These are phyloP conservation scores for Apiotrichum montevideense DNA, from an alignment of 1,284 basidiomycete genomes.

Conservation along the genomic window DNA sequence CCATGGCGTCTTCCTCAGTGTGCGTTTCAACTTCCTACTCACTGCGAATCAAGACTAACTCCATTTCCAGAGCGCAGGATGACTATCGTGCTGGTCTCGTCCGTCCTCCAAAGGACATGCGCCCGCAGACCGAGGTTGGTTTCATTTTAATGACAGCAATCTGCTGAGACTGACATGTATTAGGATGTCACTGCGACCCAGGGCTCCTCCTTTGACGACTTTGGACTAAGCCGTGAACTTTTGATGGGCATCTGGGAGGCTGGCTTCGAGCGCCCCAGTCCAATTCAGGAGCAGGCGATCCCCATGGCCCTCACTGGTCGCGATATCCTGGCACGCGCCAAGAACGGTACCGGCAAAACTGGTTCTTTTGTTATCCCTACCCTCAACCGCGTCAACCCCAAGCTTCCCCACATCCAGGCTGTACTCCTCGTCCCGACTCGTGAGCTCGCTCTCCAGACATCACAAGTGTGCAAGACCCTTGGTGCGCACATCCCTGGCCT, in stretches of 20 bases:
- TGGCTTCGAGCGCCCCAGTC: conserved; percentile 92
- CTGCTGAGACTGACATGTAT: neutral
- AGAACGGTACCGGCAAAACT: conserved; percentile 57
- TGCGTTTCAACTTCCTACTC: conserved; percentile 12
- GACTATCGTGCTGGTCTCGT: conserved; percentile 54
- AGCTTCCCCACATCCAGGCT: conserved; percentile 86
- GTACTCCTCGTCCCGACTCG: conserved; percentile 90
- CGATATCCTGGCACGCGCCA: conserved; percentile 69
- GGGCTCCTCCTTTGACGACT: conserved; percentile 86
- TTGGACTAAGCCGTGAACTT: conserved; percentile 68
- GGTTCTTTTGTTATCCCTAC: conserved; percentile 97
- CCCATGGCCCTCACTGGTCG: conserved; percentile 78
- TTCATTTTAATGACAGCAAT: neutral
- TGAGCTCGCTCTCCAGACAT: conserved; percentile 90
- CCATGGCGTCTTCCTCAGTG: conserved; percentile 46
- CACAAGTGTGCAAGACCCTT: conserved; percentile 94
- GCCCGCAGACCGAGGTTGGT: conserved; percentile 77
- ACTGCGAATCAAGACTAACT: neutral
- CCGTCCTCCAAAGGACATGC: conserved; percentile 79
- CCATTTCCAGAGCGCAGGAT: conserved; percentile 13
- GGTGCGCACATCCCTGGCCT: conserved; percentile 85
- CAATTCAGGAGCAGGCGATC: conserved; percentile 97
- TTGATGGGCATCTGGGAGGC: conserved; percentile 94
- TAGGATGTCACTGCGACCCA: conserved; percentile 83
- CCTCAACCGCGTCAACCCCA: conserved; percentile 84